These are phyloP conservation scores for Tribonema minus DNA, from an alignment of 108 stramenopile species.

Conservation along the genomic window DNA sequence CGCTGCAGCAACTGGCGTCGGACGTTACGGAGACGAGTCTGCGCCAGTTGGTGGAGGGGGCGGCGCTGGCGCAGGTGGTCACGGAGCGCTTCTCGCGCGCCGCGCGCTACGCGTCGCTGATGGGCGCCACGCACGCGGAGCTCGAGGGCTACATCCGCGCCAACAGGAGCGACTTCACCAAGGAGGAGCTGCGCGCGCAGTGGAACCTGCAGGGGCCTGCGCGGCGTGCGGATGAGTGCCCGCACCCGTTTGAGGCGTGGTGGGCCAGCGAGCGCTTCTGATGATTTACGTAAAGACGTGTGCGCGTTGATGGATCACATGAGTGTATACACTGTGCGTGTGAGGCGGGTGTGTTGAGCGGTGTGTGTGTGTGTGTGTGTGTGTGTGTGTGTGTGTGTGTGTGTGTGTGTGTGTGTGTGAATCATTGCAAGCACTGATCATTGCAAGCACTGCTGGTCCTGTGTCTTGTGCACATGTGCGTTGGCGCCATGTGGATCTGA, in stretches of 20 bases:
- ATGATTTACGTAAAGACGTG: too few relatives aligned
- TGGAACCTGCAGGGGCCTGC: slow-evolving; percentile 21
- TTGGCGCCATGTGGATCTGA: too few relatives aligned
- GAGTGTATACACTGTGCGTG: too few relatives aligned
- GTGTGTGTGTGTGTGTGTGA: too few relatives aligned
- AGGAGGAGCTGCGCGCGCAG: slow-evolving; percentile 20
- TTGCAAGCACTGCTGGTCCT: too few relatives aligned
- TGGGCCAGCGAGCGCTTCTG: slow-evolving; percentile 11
- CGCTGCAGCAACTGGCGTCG: slow-evolving; percentile 15
- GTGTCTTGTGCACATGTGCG: too few relatives aligned
- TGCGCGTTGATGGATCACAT: too few relatives aligned
- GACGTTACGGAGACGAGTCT: slow-evolving; percentile 17
- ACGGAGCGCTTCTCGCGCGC: slow-evolving; percentile 21
- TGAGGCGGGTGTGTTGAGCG: too few relatives aligned
- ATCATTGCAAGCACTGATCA: too few relatives aligned
- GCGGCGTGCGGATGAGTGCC: slow-evolving; percentile 1
- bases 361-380: too few relatives aligned
- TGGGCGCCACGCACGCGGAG: slow-evolving; percentile 17
- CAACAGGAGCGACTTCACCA: slow-evolving; percentile 26
- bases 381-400: too few relatives aligned
- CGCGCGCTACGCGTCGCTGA: slow-evolving; percentile 11
- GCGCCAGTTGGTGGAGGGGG: background rate
- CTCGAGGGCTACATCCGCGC: slow-evolving; percentile 12
- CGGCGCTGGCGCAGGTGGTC: background rate
- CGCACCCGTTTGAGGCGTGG: slow-evolving; percentile 10